Evolutionary conservation across 1,284 basidiomycete species (phyloP).

Genomic region (Ceratobasidium sp.): DNA sequence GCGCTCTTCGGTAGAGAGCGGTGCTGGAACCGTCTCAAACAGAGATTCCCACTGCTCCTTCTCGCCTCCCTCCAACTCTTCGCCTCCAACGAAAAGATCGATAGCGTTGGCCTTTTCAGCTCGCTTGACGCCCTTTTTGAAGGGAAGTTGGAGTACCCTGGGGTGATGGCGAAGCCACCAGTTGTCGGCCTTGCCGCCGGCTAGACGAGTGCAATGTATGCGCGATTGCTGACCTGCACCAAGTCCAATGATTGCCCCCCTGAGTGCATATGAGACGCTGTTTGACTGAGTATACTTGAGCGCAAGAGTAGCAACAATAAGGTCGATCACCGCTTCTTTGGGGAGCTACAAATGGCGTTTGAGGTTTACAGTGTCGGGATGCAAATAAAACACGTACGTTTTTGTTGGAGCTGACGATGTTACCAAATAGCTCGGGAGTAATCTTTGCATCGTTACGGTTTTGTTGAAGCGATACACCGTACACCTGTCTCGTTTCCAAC

Average conservation of each 20-base stretch:
- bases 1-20: slow-evolving; percentile 80
- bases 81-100: slow-evolving; percentile 94
- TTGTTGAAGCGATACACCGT: slow-evolving; percentile 93
- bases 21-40: slow-evolving; percentile 81
- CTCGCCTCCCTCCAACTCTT: slow-evolving; percentile 89
- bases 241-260: slow-evolving; percentile 94
- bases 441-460: slow-evolving; percentile 93
- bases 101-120: slow-evolving; percentile 99
- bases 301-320: slow-evolving; percentile 95
- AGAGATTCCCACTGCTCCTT: slow-evolving; percentile 90
- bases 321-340: slow-evolving; percentile 78
- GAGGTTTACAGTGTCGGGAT: neutral
- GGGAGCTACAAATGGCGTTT: slow-evolving; percentile 68
- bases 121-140: slow-evolving; percentile 98
- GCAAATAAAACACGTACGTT: slow-evolving; percentile 64
- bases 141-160: slow-evolving; percentile 89
- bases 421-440: slow-evolving; percentile 82
- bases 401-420: slow-evolving; percentile 91
- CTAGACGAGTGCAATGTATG: slow-evolving; percentile 98
- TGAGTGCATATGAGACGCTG: slow-evolving; percentile 96
- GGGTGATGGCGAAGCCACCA: slow-evolving; percentile 99
- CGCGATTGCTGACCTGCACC: slow-evolving; percentile 99
- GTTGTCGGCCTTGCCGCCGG: slow-evolving; percentile 97
- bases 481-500: slow-evolving; percentile 95
- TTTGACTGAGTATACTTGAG: slow-evolving; percentile 99